Conservation (phyloP, 2,329 filamentous ascomycete genomes). For the Talaromyces verruculosus region DNA sequence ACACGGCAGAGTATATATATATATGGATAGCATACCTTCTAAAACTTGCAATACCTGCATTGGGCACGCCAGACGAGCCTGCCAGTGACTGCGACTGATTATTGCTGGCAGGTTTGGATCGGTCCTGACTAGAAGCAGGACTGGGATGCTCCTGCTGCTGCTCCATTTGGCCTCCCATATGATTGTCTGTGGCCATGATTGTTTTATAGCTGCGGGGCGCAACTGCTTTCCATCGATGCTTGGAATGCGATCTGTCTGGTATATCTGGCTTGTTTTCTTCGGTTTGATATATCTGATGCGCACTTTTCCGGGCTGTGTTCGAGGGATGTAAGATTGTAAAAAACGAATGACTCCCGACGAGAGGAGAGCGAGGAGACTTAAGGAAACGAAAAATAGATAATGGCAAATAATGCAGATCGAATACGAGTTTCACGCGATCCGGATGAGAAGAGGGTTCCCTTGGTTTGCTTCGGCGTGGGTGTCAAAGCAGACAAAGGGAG, state of each 20-base stretch:
- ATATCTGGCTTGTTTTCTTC: slow-evolving; percentile 4
- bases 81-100: slow-evolving; percentile 11
- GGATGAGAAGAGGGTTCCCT: not conserved
- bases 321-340: not conserved
- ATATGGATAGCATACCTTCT: slow-evolving; percentile 23
- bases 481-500: not conserved
- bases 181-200: slow-evolving; percentile 13
- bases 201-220: slow-evolving; percentile 6
- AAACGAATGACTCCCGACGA: not conserved
- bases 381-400: not conserved
- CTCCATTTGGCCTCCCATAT: slow-evolving; percentile 3
- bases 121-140: slow-evolving; percentile 7
- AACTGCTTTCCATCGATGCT: slow-evolving; percentile 14
- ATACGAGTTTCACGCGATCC: slow-evolving; percentile 8
- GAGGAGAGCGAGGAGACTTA: not conserved
- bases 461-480: not conserved
- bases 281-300: slow-evolving; percentile 3
- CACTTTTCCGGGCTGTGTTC: not conserved
- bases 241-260: not conserved
- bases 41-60: slow-evolving; percentile 23
- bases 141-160: slow-evolving; percentile 15
- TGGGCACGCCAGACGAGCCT: slow-evolving; percentile 18
- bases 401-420: not conserved
- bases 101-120: slow-evolving; percentile 3
- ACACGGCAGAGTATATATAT: slow-evolving; percentile 1